These are phyloP conservation scores for Aspergillus pseudoterreus DNA, from an alignment of 2,329 filamentous ascomycete genomes.

Conservation along the genomic window DNA sequence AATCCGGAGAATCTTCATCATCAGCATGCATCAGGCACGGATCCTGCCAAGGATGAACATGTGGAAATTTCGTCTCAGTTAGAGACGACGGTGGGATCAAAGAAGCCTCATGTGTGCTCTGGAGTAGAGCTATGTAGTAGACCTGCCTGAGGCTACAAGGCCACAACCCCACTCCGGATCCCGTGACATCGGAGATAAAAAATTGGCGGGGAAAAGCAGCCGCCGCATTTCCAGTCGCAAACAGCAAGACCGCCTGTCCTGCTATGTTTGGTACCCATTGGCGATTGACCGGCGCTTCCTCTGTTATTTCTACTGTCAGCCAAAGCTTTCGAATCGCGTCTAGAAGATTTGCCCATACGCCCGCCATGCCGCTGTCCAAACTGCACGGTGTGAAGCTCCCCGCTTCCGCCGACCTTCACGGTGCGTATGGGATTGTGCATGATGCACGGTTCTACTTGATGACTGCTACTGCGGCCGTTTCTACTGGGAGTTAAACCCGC, in stretches of 20 bases:
- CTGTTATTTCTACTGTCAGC: background rate
- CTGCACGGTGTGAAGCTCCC: slow-evolving; percentile 50
- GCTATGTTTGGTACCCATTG: slow-evolving; percentile 3
- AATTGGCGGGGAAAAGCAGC: slow-evolving; percentile 23
- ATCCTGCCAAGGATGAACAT: too few species aligned
- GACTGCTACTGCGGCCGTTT: background rate
- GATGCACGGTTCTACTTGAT: background rate
- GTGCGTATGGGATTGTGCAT: slow-evolving; percentile 20
- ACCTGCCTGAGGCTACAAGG: background rate
- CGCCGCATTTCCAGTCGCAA: background rate
- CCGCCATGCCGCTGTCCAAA: slow-evolving; percentile 31
- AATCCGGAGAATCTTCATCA: background rate
- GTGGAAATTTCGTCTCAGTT: too few species aligned
- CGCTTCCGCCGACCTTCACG: slow-evolving; percentile 63
- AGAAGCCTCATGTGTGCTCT: too few species aligned
- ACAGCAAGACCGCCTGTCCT: background rate
- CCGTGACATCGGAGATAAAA: slow-evolving; percentile 17
- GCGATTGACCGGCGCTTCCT: background rate
- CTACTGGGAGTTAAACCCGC: background rate
- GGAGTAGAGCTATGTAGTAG: background rate
- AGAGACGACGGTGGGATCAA: too few species aligned
- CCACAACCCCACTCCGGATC: background rate
- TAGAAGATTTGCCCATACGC: background rate
- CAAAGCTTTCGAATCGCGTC: background rate
- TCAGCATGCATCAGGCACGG: background rate